Evolutionary conservation across 2,329 filamentous ascomycete species (phyloP).

Genomic region (Penicillium olsonii): DNA sequence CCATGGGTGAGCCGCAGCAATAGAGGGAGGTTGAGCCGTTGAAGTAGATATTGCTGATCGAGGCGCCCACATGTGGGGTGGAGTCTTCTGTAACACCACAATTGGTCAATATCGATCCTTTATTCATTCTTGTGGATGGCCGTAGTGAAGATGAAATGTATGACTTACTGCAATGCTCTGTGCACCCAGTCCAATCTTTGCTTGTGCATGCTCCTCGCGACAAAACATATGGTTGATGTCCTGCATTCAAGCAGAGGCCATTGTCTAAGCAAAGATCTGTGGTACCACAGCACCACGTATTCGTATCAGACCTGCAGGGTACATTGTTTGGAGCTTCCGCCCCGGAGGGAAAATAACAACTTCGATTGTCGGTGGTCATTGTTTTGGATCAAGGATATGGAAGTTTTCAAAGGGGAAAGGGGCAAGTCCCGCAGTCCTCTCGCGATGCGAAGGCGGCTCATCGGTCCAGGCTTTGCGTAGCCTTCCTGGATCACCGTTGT

Average conservation of each 20-base stretch:
- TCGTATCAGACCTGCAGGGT: neutral
- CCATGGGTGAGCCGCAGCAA: neutral
- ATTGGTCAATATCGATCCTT: neutral
- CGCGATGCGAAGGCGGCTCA: neutral
- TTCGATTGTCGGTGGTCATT: neutral
- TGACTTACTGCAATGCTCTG: slow-evolving; percentile 1
- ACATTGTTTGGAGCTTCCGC: neutral
- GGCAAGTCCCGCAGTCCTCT: neutral
- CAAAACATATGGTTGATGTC: slow-evolving; percentile 1
- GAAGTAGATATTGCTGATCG: neutral
- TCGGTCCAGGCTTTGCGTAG: neutral
- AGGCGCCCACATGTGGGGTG: neutral
- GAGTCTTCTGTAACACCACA: neutral
- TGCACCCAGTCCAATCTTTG: neutral
- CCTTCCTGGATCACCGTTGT: neutral
- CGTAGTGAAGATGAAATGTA: neutral
- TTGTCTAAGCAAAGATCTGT: neutral
- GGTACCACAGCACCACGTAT: neutral
- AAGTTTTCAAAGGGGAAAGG: neutral
- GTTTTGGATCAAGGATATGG: neutral
- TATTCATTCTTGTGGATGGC: neutral
- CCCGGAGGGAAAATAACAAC: neutral
- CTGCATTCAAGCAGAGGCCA: slow-evolving; percentile 1
- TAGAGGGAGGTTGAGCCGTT: neutral
- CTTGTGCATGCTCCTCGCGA: slow-evolving; percentile 3